Evolutionary conservation across 495 filamentous ascomycete species (phyloP), one percentile per base, ranked within the genome.

Genomic region (Haplographium delicatum): DNA sequence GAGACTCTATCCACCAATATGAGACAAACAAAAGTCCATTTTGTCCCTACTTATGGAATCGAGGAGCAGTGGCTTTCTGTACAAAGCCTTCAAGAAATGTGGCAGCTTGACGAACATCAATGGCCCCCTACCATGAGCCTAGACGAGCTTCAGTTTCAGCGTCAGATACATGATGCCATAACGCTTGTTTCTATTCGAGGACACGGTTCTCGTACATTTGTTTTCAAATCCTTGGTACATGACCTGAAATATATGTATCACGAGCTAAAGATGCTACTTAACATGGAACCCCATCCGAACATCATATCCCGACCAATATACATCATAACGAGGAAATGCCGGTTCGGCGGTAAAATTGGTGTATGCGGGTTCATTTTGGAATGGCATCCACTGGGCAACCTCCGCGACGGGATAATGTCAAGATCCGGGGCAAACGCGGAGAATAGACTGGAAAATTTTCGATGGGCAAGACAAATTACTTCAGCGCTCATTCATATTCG

Each of bases 211-310:
- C 18, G 33, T 35, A 34, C 25, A 4, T 30, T 59, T 37, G 57
- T 60, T 16, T 53, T 60, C 48, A 60, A 60, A 16, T 49, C 57
- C 10, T 19, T 50, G 16, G 20, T 34, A 20, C 39, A 59, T 11
- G 63, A 64, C 20, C 54, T 58, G 24, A 43, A 59, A 46, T 62
- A 63, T 46, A 46, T 71, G 37, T 70, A 70, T 54, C 61, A 68
- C 44, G 67, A 70, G 49, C 60, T 70, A n/a, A 66, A 67, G 44
- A 62, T 61, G 31, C 54, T 70, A 1, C 54, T 68, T 0, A 50
- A 53, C 3, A 26, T 68, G 8, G 16, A 19, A 0, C 43, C 54
- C 2, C 67, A 69, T 41, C 56, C 56, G 3, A 61, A 68, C 30
- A 27, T 69, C n/a, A 45, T 66, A 8, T 40, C 48, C 0, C 39